Conservation (phyloP, 768 basidiomycete species). For the Suillus subluteus region DNA sequence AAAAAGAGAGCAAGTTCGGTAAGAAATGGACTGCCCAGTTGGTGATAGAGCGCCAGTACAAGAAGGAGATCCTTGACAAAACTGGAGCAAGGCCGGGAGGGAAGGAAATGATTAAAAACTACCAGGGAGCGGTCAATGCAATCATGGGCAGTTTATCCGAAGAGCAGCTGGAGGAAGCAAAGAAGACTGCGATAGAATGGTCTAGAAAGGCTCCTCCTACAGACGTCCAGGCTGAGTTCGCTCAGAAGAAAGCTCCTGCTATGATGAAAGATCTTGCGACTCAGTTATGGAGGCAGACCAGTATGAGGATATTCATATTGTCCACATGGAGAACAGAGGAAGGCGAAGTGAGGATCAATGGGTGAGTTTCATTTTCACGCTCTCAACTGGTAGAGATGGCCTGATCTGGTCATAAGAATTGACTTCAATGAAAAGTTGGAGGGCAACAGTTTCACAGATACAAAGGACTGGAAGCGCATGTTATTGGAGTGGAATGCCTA, state of each 20-base stretch:
- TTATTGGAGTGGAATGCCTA: not conserved
- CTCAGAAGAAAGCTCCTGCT: not conserved
- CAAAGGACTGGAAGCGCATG: no score
- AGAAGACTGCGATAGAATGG: not conserved
- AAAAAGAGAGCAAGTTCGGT: not conserved
- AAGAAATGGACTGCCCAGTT: not conserved
- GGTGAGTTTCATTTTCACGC: not conserved
- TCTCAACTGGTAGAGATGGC: not conserved
- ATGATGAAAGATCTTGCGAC: not conserved
- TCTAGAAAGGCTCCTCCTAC: not conserved
- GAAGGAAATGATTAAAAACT: not conserved
- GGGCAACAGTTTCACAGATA: not conserved
- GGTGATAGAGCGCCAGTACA: no score
- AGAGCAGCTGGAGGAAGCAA: no score
- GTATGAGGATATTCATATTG: constrained; percentile 4
- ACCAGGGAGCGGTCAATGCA: not conserved
- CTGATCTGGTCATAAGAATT: not conserved
- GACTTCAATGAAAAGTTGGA: not conserved
- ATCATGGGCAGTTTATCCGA: not conserved
- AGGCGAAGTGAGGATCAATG: not conserved
- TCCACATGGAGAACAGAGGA: not conserved
- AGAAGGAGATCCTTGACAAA: no score
- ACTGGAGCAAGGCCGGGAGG: not conserved
- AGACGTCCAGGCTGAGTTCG: not conserved
- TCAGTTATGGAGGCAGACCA: constrained; percentile 2